phyloP scores from a whole-genome alignment of 768 basidiomycete genomes.

The Collybia sp. region DNA sequence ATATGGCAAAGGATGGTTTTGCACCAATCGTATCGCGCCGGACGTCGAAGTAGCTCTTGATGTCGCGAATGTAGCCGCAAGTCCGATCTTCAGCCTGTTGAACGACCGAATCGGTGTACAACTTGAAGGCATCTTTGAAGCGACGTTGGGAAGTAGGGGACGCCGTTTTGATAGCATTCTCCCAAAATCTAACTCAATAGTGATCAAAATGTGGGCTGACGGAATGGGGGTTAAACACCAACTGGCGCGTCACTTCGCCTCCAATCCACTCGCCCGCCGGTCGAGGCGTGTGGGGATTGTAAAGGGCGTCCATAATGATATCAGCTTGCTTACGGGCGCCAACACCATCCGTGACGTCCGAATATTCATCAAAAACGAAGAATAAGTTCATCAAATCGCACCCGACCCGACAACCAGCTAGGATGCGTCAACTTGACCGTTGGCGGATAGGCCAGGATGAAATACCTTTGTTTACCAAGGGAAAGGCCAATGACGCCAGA shows the following conservation, averaged over 20 bases:
- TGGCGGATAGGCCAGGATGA: not conserved
- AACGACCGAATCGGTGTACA: constrained; percentile 32
- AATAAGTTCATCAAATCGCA: constrained; percentile 50
- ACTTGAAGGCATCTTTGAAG: constrained; percentile 31
- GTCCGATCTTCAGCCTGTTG: constrained; percentile 37
- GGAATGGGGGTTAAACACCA: too few species aligned
- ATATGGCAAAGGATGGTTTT: constrained; percentile 31
- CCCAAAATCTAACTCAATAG: constrained; percentile 26
- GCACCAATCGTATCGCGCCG: constrained; percentile 36
- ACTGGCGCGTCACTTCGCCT: constrained; percentile 38
- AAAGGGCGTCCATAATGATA: constrained; percentile 36
- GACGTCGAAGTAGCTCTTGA: constrained; percentile 34
- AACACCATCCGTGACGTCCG: constrained; percentile 30
- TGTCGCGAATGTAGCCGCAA: constrained; percentile 21
- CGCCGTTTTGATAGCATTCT: constrained; percentile 16
- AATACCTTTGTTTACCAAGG: constrained; percentile 27
- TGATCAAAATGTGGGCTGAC: too few species aligned
- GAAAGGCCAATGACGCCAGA: constrained; percentile 34
- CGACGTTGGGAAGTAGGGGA: constrained; percentile 18
- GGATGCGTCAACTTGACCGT: not conserved
- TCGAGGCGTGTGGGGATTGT: constrained; percentile 28
- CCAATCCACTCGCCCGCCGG: constrained; percentile 30
- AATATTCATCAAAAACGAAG: constrained; percentile 47
- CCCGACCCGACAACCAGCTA: constrained; percentile 17
- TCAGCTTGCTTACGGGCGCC: constrained; percentile 24